A percentile compares a stretch with the other conserved stretches of the same genome.
Evolutionary conservation across 202 grass and related monocot genomes (phyloP).

Genomic region (Thinopyrum obtusiflorum): DNA sequence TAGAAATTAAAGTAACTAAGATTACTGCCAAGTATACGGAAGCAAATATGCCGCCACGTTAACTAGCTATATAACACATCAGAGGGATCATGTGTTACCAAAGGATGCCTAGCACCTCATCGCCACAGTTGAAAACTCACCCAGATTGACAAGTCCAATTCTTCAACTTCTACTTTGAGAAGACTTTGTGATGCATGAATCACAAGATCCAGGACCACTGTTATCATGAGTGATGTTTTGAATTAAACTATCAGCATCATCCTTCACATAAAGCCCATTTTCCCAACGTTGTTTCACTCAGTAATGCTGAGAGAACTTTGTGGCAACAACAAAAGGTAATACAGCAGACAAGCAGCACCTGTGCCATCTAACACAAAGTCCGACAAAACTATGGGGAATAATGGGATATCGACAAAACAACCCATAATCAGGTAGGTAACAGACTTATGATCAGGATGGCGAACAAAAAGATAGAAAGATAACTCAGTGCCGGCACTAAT

Average conservation of each 20-base stretch:
- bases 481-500: not conserved
- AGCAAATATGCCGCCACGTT: not conserved
- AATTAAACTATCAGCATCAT: not conserved
- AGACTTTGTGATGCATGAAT: not conserved
- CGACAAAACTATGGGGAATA: not conserved
- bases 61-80: constrained; percentile 5
- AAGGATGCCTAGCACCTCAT: not conserved
- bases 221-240: not conserved
- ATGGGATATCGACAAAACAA: not conserved
- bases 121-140: not conserved
- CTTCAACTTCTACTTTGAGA: not conserved
- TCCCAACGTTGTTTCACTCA: not conserved
- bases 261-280: not conserved
- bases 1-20: not conserved
- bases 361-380: not conserved
- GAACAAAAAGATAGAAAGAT: not conserved
- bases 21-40: not conserved
- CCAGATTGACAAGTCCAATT: not conserved
- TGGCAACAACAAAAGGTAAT: not conserved
- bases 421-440: not conserved
- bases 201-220: not conserved
- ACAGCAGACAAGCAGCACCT: not conserved
- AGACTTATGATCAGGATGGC: not conserved
- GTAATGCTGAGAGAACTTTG: not conserved
- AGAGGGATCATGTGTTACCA: not conserved